Percentiles rank a stretch among this genome's conserved stretches.
These are phyloP conservation scores for Alternaria postmessia DNA, from an alignment of 2,329 filamentous ascomycete genomes.

Conservation along the genomic window DNA sequence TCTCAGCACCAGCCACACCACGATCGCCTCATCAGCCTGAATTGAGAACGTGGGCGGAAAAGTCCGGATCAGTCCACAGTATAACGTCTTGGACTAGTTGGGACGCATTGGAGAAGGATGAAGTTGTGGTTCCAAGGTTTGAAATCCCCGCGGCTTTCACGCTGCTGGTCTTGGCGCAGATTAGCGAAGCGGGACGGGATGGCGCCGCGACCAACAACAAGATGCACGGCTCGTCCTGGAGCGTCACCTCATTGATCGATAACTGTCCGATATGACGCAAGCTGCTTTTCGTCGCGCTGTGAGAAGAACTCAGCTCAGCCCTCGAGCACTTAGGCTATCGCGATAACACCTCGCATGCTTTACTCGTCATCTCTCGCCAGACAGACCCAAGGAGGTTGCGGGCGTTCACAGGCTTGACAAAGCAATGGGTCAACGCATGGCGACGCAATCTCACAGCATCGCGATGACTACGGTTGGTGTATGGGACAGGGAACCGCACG, in stretches of 20 bases:
- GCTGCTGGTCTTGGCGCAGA: constrained; percentile 7
- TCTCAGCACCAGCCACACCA: constrained; percentile 33
- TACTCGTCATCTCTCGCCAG: background rate
- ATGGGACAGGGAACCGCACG: background rate
- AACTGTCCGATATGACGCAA: constrained; percentile 4
- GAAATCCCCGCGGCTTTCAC: constrained; percentile 3
- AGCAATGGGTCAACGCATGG: background rate
- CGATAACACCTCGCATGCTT: background rate
- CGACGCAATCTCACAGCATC: background rate
- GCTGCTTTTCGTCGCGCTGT: background rate
- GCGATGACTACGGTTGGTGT: background rate
- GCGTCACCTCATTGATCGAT: background rate
- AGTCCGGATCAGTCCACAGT: constrained; percentile 11
- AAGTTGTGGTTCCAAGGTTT: constrained; percentile 6
- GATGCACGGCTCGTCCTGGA: background rate
- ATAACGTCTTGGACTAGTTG: constrained; percentile 8
- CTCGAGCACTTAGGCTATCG: background rate
- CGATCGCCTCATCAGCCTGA: constrained; percentile 21
- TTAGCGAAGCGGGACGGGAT: constrained; percentile 12
- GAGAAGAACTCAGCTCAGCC: background rate
- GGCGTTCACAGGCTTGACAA: background rate
- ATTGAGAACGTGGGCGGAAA: constrained; percentile 29
- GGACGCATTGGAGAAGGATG: background rate
- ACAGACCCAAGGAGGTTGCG: background rate
- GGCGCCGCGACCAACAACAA: constrained; percentile 2